Evolutionary conservation across 108 stramenopile genomes (phyloP).

Genomic region (Fragilaria crotonensis): DNA sequence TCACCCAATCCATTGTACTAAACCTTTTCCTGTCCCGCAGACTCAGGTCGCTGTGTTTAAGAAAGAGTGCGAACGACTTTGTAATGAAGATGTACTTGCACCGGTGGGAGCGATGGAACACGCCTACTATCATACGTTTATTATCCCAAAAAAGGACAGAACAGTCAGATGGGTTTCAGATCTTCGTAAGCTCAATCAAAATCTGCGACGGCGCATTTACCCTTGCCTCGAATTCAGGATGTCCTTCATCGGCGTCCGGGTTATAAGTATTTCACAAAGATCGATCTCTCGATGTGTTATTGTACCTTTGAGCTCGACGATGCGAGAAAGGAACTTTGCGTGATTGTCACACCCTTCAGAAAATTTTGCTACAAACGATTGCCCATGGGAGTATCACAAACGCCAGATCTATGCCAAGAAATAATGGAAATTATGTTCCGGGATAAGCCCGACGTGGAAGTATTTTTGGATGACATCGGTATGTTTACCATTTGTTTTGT

Average conservation of each 20-base stretch:
- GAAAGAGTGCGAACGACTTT: conserved; percentile 23
- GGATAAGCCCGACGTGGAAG: conserved; percentile 20
- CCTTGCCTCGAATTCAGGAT: conserved; percentile 35
- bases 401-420: conserved; percentile 42
- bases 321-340: conserved; percentile 13
- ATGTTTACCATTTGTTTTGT: conserved; percentile 12
- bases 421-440: conserved; percentile 28
- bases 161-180: conserved; percentile 37
- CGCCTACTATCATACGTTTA: conserved; percentile 18
- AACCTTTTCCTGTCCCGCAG: no score
- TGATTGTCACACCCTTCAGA: conserved; percentile 23
- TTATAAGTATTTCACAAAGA: conserved; percentile 19
- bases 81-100: conserved; percentile 13
- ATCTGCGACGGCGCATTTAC: conserved; percentile 8
- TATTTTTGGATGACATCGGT: conserved; percentile 48
- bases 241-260: conserved; percentile 16
- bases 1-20: no score
- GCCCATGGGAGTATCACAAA: conserved; percentile 24
- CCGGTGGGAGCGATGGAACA: conserved; percentile 11
- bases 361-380: background rate
- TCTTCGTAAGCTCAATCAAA: conserved; percentile 26
- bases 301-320: conserved; percentile 31
- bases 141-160: conserved; percentile 32
- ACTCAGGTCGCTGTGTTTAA: conserved; percentile 21
- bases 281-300: conserved; percentile 32